Base-by-base conservation (phyloP, 169 alveolate species). In the Eimeria tenella region DNA sequence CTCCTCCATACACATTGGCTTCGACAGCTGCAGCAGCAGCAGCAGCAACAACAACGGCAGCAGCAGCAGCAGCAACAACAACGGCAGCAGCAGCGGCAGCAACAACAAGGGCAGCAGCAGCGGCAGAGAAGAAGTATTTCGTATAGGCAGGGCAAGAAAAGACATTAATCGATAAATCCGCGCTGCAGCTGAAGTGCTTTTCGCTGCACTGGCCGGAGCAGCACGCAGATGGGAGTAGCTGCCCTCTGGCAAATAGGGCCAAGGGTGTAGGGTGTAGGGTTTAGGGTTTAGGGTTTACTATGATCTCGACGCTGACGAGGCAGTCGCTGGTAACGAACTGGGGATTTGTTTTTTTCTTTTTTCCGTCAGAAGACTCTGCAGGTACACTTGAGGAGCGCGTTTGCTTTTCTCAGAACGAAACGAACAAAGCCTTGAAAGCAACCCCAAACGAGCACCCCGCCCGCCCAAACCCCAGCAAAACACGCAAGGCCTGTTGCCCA, bases 1-100 rank as follows among this genome's bases (percentile, higher is more conserved):
- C 70, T 97, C 98, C 94, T 98, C 99, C 93, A 98, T 88, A 82
- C 99, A 98, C 53, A 98, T 96, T 19, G 99, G 98, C 56, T 98
- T 94, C 13, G 97, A 94, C 70, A 98, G 94, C 96, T 95, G 96
- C 68, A 58, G 68, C 68, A 58, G 19, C 68, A 58, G 68, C 68
- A 58, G 68, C 68, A 58, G 68, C 68, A 58, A 3, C 68, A 58
- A 3, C 81, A 23, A 3, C 81, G 1, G 81, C 81, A 19, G 25
- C 81, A 23, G 25, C 81, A 74, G 21, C 23, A 23, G 52, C 84
- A 74, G 10, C 17, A 15, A 15, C 83, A 8, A n/a, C n/a, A 31
- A n/a, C 42, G 55, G n/a, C 31, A 9, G 17, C 6, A 15, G 55
- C 56, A n/a, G n/a, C n/a, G n/a, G n/a, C n/a, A n/a, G n/a, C n/a